Evolutionary conservation across 768 basidiomycete species (phyloP).

Genomic region (Boletus tylopilopsis): DNA sequence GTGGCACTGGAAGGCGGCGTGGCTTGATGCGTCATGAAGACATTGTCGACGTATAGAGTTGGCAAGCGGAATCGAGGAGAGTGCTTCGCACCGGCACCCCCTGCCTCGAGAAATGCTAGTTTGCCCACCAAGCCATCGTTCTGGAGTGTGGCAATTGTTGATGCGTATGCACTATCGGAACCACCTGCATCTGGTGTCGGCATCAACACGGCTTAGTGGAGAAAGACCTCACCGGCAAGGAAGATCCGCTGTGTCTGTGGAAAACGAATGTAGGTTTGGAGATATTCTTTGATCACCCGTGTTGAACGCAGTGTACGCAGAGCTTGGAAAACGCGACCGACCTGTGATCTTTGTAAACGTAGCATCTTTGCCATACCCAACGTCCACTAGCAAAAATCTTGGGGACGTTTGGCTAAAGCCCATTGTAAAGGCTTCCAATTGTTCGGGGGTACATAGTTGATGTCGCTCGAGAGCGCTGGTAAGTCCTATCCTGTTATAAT

Average conservation of each 20-base stretch:
- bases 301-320: not conserved
- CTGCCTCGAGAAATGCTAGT: constrained; percentile 57
- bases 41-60: constrained; percentile 47
- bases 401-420: constrained; percentile 75
- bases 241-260: constrained; percentile 74
- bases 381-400: constrained; percentile 67
- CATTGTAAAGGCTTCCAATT: constrained; percentile 65
- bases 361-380: constrained; percentile 58
- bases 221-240: constrained; percentile 52
- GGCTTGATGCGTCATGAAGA: constrained; percentile 38
- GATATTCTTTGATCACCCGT: constrained; percentile 48
- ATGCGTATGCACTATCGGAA: constrained; percentile 50
- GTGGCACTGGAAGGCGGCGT: constrained; percentile 21
- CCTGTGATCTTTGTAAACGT: constrained; percentile 71
- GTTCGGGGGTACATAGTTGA: constrained; percentile 57
- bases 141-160: constrained; percentile 55
- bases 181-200: constrained; percentile 42
- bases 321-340: constrained; percentile 22
- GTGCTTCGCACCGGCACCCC: constrained; percentile 39
- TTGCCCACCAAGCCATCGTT: constrained; percentile 63
- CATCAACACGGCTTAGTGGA: not conserved
- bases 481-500: constrained; percentile 60
- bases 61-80: constrained; percentile 49
- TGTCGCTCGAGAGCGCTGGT: constrained; percentile 47
- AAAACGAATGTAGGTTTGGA: constrained; percentile 66